Base-by-base conservation (phyloP, 768 basidiomycete species). In the Pholiota molesta region DNA sequence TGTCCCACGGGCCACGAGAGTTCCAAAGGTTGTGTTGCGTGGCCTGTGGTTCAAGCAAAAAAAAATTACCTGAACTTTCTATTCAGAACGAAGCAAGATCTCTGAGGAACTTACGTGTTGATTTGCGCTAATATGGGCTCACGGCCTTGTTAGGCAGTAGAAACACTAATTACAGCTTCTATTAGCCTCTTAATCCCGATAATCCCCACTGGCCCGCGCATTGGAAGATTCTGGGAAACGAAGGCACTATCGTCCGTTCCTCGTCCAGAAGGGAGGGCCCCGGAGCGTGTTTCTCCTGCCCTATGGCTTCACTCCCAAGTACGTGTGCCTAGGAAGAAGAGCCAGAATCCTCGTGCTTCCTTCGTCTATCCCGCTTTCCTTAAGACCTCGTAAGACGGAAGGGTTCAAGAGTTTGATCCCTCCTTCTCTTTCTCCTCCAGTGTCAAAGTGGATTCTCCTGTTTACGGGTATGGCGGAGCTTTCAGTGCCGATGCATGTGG, bases 191-290 rank as follows among this genome's bases (percentile, higher is more conserved):
- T 71, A 71, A 51, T 63, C 59, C 69, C 69, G 69, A 65, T 64
- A 68, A 71, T 39, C 59, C 42, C 69, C 69, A 65, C 65, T 62
- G 52, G 61, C 65, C 64, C 68, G 66, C 59, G 53, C 62, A 26
- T 65, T 66, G 60, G 66, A 67, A 63, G 66, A 67, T 71, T 69
- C 68, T 62, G 60, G 60, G 64, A 58, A 63, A 56, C 56, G 66
- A 65, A 58, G 65, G 52, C 65, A 63, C 63, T 68, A 59, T 62
- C 63, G 65, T 58, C 65, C 65, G 62, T 67, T 65, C 65, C 65
- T 64, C 62, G 63, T 65, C 55, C 62, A 70, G 69, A 71, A 69
- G 66, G 63, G 49, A 62, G 45, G 60, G 59, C 55, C 55, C 57
- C 65, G 62, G 60, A 59, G 61, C 59, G 64, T 63, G 63, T 68